Base-by-base conservation (phyloP, 2,329 filamentous ascomycete genomes). In the Calonectria multiphialidica region DNA sequence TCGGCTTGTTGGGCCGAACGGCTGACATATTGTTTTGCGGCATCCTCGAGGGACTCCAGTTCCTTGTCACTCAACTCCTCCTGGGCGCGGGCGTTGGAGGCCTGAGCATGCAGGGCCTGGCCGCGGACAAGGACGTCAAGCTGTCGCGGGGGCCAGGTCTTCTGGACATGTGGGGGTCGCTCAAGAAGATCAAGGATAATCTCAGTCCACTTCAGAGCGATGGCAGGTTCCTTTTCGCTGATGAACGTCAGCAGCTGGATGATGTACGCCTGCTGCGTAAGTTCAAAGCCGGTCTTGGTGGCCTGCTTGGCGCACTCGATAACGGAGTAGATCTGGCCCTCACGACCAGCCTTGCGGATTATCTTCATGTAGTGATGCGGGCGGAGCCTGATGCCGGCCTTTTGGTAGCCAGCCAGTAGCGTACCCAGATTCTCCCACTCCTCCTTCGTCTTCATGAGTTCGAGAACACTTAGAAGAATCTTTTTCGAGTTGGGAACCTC, bases 401-500 rank as follows among this genome's bases (percentile, higher is more conserved):
- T 84, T 70, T 82, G 79, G 77, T 87, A 84, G 59, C 89, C 90
- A 68, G 89, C 86, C 47, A 91, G 84, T 50, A 91, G 82, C 0
- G 85, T 86, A 23, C 81, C 83, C 33, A 91, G 81, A 83, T 91
- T 90, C 30, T 80, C 80, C 83, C 87, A 90, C 82, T 91, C 89
- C 16, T 83, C 83, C 45, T 78, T 78, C 7, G 85, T 87, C 55
- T 84, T 72, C 86, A 91, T 91, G n/a, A 80, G 77, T 1, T 73
- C 21, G 66, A 91, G 72, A 40, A 85, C 88, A 8, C 79, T 23
- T 44, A 74, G 64, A 49, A 89, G 73, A 61, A 82, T 77, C 40
- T 80, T 80, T 28, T 83, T 84, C 6, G 87, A 86, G 74, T 83
- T 83, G 44, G 87, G 88, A 5, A 89, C 69, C 47, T 84, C 85